Evolutionary conservation across 73 alveolate species (phyloP).

Genomic region (Effrenium voratum): DNA sequence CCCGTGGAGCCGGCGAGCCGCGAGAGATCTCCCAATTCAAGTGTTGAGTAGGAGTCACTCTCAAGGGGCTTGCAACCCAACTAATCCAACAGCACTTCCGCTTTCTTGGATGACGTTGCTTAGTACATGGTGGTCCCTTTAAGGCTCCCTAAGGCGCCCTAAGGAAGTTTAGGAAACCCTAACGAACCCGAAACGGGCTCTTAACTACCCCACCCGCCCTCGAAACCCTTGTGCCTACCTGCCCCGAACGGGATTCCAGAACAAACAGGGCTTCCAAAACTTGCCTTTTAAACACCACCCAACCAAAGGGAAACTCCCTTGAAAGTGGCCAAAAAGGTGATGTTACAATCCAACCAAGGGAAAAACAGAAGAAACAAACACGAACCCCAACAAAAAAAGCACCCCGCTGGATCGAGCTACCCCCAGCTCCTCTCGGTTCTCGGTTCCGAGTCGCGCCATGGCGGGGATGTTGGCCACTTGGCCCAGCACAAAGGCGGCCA

Average conservation of each 20-base stretch:
- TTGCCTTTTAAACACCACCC: neutral
- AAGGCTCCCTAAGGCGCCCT: too few species aligned
- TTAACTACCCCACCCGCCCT: too few species aligned
- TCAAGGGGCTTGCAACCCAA: too few species aligned
- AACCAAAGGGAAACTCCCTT: neutral
- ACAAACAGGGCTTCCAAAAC: neutral
- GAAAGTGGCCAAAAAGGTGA: neutral
- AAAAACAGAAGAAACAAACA: neutral
- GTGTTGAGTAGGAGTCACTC: too few species aligned
- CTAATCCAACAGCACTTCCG: too few species aligned
- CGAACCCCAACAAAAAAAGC: neutral
- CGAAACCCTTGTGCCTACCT: neutral
- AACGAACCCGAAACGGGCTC: too few species aligned
- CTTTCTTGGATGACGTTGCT: too few species aligned
- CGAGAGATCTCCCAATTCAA: too few species aligned
- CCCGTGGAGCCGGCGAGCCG: too few species aligned
- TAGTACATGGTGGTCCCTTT: too few species aligned
- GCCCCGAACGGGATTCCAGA: neutral
- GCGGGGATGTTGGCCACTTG: slow-evolving; percentile 88
- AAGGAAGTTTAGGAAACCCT: too few species aligned
- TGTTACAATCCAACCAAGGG: neutral
- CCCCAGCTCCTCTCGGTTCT: neutral
- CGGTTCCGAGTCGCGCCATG: slow-evolving; percentile 11
- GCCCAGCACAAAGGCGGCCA: slow-evolving; percentile 57
- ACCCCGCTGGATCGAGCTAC: neutral